A percentile compares a stretch with the other conserved stretches of the same genome.
These are phyloP conservation scores for Conoideocrella luteorostrata DNA, from an alignment of 2,329 filamentous ascomycete genomes.

Conservation along the genomic window DNA sequence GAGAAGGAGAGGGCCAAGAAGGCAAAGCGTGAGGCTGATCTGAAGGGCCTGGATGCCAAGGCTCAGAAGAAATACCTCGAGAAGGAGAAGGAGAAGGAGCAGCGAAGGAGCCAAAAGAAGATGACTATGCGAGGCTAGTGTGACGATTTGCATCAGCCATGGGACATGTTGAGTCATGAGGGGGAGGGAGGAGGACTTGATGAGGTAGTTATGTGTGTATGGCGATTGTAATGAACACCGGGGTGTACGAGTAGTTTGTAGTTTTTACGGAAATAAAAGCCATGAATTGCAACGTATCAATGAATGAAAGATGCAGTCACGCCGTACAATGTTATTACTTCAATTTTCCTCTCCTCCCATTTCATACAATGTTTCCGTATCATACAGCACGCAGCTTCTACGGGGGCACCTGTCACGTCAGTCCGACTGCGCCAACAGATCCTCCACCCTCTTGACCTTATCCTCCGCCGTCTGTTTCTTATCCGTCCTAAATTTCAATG, in stretches of 20 bases:
- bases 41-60: slow-evolving; percentile 71
- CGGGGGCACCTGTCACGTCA: slow-evolving; percentile 1
- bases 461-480: slow-evolving; percentile 77
- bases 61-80: slow-evolving; percentile 82
- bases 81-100: slow-evolving; percentile 70
- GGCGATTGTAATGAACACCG: no score
- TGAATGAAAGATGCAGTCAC: not conserved
- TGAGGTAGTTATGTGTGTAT: not conserved
- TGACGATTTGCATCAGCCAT: not conserved
- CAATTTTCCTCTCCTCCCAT: no score
- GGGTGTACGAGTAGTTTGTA: slow-evolving; percentile 2
- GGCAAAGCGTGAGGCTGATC: slow-evolving; percentile 78
- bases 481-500: slow-evolving; percentile 74
- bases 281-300: not conserved
- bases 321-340: no score
- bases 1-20: slow-evolving; percentile 76
- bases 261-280: not conserved
- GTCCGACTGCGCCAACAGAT: slow-evolving; percentile 32
- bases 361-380: no score
- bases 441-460: slow-evolving; percentile 62
- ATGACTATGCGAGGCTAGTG: slow-evolving; percentile 44
- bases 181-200: not conserved
- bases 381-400: no score
- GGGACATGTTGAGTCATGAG: not conserved
- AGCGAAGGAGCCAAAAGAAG: slow-evolving; percentile 49